These are phyloP conservation scores for Tetracladium marchalianum DNA, from an alignment of 495 filamentous ascomycete species.

Conservation along the genomic window DNA sequence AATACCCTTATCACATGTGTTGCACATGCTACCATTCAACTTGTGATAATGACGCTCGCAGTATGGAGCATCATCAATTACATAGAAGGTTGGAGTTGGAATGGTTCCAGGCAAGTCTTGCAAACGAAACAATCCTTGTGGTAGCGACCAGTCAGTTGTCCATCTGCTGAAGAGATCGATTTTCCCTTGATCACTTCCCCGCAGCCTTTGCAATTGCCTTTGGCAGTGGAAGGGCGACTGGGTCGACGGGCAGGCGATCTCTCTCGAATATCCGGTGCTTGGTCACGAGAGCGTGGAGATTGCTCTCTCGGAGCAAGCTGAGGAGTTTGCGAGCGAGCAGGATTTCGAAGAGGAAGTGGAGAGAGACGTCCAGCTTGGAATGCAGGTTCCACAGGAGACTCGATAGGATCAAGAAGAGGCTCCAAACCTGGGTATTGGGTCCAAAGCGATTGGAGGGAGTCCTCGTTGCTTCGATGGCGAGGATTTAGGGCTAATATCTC, in stretches of 20 bases:
- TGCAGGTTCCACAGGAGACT: constrained; percentile 53
- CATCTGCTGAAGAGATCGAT: constrained; percentile 87
- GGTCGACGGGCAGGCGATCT: constrained; percentile 1
- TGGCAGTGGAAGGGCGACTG: constrained; percentile 27
- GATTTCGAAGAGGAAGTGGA: constrained; percentile 20
- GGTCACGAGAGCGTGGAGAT: not conserved
- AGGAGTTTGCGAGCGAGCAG: constrained; percentile 17
- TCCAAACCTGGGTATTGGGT: not conserved
- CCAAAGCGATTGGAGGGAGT: constrained; percentile 1
- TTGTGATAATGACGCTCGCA: constrained; percentile 91
- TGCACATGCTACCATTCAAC: constrained; percentile 78
- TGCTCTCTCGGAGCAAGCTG: constrained; percentile 19
- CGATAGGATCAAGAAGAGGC: constrained; percentile 17
- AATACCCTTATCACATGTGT: constrained; percentile 71
- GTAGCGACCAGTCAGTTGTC: constrained; percentile 85
- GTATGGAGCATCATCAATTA: constrained; percentile 75
- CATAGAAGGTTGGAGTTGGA: constrained; percentile 90
- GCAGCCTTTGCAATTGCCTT: constrained; percentile 80
- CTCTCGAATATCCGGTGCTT: not conserved
- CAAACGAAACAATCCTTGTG: constrained; percentile 94
- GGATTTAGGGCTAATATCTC: constrained; percentile 1
- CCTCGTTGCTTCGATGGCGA: constrained; percentile 8
- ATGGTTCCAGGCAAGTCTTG: constrained; percentile 69
- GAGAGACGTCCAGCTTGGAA: constrained; percentile 35
- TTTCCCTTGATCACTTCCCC: constrained; percentile 72